A percentile compares a stretch with the other conserved stretches of the same genome.
These are phyloP conservation scores for Clonostachys sp. DNA, from an alignment of 2,329 filamentous ascomycete species.

Conservation along the genomic window DNA sequence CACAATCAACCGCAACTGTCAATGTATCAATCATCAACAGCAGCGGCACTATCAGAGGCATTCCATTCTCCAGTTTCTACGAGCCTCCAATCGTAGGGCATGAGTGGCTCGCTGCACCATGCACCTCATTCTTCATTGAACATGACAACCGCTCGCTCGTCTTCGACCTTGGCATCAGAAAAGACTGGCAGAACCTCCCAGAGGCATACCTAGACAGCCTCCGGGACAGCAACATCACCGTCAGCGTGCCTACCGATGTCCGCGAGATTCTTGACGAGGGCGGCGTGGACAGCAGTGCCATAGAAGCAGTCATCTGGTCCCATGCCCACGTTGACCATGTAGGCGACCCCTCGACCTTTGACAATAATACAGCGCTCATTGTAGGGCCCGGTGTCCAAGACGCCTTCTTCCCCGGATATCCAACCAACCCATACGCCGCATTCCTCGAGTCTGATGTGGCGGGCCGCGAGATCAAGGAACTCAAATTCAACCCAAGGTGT, in stretches of 20 bases:
- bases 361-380: background rate
- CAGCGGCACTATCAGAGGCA: too few species aligned
- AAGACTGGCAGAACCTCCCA: background rate
- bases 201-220: background rate
- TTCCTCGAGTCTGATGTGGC: too few species aligned
- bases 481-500: slow-evolving; percentile 12
- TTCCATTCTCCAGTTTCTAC: background rate
- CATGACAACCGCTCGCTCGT: background rate
- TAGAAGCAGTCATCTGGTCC: background rate
- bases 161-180: background rate
- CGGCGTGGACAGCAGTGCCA: background rate
- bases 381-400: background rate
- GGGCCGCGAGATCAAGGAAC: slow-evolving; percentile 21
- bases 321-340: background rate
- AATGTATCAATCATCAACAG: too few species aligned
- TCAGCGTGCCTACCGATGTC: background rate
- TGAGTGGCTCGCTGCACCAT: background rate
- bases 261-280: background rate
- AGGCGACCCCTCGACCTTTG: background rate
- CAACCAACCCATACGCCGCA: background rate
- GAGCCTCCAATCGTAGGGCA: background rate
- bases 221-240: background rate
- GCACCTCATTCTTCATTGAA: background rate
- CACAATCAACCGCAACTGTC: too few species aligned
- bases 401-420: background rate